Evolutionary conservation across 1,284 basidiomycete species (phyloP), one percentile per base, ranked within the genome.

Genomic region (Malassezia furfur): DNA sequence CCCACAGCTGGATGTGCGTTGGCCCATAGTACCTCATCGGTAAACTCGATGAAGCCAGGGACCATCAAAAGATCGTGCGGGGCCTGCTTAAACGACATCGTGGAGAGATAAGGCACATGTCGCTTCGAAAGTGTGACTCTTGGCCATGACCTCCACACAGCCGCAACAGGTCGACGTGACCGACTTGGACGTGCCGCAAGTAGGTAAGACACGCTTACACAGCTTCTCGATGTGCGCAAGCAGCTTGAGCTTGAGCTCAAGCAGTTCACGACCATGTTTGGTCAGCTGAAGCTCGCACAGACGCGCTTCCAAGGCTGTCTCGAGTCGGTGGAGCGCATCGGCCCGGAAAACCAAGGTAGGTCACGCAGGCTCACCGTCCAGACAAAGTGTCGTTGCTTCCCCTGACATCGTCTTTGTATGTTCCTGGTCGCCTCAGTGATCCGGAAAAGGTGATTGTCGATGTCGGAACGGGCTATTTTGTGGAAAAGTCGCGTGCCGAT

Each of bases 391-490:
- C 91, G 58, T 81, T 96, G 19, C 87, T 96, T 1, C 93, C 93
- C 2, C 78, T 96, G 47, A 96, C 91, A 10, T 88, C 87, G 74
- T 94, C 90, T 1, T 81, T 98, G 3, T 96, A 96, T 74, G 87
- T 96, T 14, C 90, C 91, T 1, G 93, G 91, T 30, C 90, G 85
- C 76, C 80, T 96, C 34, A 80, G 80, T 25, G 86, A 96, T 71
- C 76, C 82, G 1, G 85, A 90, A 47, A 83, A 88, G 63, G 91
- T 98, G 46, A 85, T 96, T 57, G 84, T 98, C 17, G 93, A 98
- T 74, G 82, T 98, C 31, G 93, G 93, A 2, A 96, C 93, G 0
- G 93, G 93, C 0, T 98, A 96, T 77, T 96, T 86, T 70, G 85
- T 98, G 17, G 85, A 88, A 76, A 96, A 96, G 82, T 61, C 64